Conservation (phyloP, 768 basidiomycete species). For the Lactarius tabidus region DNA sequence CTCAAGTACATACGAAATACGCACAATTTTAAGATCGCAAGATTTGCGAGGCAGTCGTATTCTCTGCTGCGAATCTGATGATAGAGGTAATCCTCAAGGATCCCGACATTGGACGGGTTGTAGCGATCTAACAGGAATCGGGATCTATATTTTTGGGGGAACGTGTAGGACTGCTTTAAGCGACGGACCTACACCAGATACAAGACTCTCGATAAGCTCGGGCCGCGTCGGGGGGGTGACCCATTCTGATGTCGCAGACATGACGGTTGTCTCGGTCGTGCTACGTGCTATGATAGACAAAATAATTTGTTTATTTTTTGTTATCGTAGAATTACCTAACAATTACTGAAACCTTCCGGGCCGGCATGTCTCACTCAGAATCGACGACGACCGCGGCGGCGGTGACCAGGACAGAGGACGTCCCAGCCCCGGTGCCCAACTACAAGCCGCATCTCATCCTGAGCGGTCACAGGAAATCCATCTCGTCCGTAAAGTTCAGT, state of each 20-base stretch:
- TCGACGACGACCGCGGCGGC: neutral
- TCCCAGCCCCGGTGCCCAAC: slow-evolving; percentile 35
- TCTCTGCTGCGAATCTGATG: slow-evolving; percentile 88
- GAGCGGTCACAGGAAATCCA: slow-evolving; percentile 76
- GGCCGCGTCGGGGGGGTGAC: slow-evolving; percentile 72
- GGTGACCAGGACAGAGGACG: neutral
- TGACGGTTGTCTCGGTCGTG: slow-evolving; percentile 27
- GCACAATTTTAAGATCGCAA: slow-evolving; percentile 91
- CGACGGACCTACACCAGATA: slow-evolving; percentile 78
- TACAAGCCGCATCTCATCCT: slow-evolving; percentile 61
- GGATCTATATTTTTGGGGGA: neutral
- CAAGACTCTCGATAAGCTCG: slow-evolving; percentile 85
- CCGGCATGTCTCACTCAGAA: slow-evolving; percentile 11
- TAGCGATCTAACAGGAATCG: slow-evolving; percentile 69
- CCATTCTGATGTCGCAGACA: slow-evolving; percentile 61
- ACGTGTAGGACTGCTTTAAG: neutral
- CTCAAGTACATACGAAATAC: slow-evolving; percentile 27
- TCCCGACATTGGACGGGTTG: slow-evolving; percentile 89
- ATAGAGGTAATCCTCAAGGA: slow-evolving; percentile 95
- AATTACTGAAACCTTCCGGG: neutral
- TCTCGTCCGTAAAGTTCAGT: slow-evolving; percentile 87
- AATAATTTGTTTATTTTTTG: no score
- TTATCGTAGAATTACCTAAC: no score
- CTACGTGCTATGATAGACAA: neutral
- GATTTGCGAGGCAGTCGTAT: slow-evolving; percentile 93